Conservation (phyloP, 176 grass and related monocot species). For the Carex littledalei region DNA sequence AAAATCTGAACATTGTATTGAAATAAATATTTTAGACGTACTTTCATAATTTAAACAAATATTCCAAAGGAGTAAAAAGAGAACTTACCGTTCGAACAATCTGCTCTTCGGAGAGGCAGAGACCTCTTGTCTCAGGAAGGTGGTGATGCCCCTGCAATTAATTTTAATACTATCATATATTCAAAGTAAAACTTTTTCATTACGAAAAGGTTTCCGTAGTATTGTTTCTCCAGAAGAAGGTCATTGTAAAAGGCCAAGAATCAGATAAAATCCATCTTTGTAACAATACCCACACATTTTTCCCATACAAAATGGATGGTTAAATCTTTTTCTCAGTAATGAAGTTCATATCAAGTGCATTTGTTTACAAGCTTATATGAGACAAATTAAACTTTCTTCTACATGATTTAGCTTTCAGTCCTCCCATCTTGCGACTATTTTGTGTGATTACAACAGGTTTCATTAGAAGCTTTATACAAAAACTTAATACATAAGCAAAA, state of each 20-base stretch:
- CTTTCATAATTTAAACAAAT: conserved; percentile 20
- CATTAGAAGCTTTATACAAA: neutral
- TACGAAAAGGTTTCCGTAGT: neutral
- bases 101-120: conserved; percentile 96
- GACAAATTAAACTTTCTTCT: neutral
- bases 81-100: conserved; percentile 77
- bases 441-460: neutral
- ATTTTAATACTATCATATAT: neutral
- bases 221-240: neutral
- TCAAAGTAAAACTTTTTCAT: too few relatives aligned
- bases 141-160: conserved; percentile 61
- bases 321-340: neutral
- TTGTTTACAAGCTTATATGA: neutral
- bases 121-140: conserved; percentile 90
- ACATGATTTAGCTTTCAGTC: neutral
- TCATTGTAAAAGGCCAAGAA: neutral
- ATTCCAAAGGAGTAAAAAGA: neutral
- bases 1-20: conserved; percentile 49
- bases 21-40: neutral
- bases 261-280: neutral
- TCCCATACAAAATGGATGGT: neutral
- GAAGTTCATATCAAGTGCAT: neutral
- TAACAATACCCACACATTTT: neutral
- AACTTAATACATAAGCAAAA: neutral
- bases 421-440: neutral